phyloP scores from a whole-genome alignment of 768 basidiomycete genomes.

The Mycena vulgaris region DNA sequence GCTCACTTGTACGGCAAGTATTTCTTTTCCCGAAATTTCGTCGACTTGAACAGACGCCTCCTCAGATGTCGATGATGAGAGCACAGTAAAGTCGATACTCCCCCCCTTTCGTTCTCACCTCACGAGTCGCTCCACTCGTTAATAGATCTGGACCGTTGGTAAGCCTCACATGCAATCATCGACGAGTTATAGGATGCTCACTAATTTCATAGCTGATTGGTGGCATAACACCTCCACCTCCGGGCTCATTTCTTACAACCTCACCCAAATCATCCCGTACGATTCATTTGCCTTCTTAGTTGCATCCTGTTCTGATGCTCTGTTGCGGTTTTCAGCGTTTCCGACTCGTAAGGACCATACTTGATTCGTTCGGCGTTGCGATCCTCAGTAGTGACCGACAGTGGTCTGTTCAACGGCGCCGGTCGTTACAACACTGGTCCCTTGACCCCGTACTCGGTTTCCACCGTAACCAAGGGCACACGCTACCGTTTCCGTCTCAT shows the following conservation, averaged over 20 bases:
- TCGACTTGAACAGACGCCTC: neutral
- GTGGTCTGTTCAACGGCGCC: constrained; percentile 57
- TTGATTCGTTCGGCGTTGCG: neutral
- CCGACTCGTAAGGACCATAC: neutral
- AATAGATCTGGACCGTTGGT: too few species aligned
- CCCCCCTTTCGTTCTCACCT: too few species aligned
- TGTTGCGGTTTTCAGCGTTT: neutral
- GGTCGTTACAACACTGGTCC: constrained; percentile 55
- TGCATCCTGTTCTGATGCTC: constrained; percentile 19
- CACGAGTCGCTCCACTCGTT: too few species aligned
- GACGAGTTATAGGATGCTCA: too few species aligned
- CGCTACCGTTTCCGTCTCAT: constrained; percentile 62
- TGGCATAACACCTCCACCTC: constrained; percentile 23
- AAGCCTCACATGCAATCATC: too few species aligned
- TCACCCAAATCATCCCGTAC: neutral
- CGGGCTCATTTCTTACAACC: neutral
- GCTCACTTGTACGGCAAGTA: too few species aligned
- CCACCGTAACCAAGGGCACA: constrained; percentile 46
- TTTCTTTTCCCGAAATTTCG: neutral
- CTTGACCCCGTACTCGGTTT: constrained; percentile 43
- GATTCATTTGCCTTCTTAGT: neutral
- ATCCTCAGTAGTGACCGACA: constrained; percentile 27
- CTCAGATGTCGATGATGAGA: constrained; percentile 41
- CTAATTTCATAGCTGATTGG: too few species aligned
- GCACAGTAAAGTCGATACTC: constrained; percentile 54